Base-by-base conservation (phyloP, 192 early-diverging fungal genomes). In the Geranomyces variabilis region DNA sequence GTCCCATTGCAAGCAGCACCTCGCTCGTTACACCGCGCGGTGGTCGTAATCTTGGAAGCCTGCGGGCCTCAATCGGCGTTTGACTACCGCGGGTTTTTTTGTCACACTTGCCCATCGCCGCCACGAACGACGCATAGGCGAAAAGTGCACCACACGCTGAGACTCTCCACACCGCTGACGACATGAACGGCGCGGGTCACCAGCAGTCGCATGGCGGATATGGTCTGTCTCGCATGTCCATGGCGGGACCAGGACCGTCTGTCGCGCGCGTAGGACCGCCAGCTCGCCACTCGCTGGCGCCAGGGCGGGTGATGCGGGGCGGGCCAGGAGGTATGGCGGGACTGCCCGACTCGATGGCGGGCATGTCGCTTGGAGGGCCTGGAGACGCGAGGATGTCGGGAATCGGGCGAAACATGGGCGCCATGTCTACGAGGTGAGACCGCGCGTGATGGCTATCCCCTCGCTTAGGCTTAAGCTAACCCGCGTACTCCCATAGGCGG, bases 401-500 rank as follows among this genome's bases (percentile, higher is more conserved):
- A 34, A 67, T 59, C 41, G 64, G 72, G 30, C 48, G 72, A 46
- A 67, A n/a, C 10, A 59, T 74, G 72, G 72, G 72, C 8, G 13
- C 22, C 0, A 47, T 74, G 29, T 66, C 72, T 10, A 67, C 62
- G 62, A 41, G 36, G 36, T 41, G 36, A 41, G 36, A 7, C 10
- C 36, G n/a, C n/a, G n/a, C n/a, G n/a, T n/a, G n/a, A n/a, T n/a
- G n/a, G n/a, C n/a, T n/a, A n/a, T n/a, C n/a, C n/a, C n/a, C n/a
- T n/a, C n/a, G n/a, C n/a, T n/a, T n/a, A n/a, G n/a, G n/a, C n/a
- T n/a, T 71, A 30, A 13, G 58, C 17, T 0, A 3, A 36, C 14
- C 17, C 1, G 58, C 34, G n/a, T n/a, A n/a, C n/a, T n/a, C 36
- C 1, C 41, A 29, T 59, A 71, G 75, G 36, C 59, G 75, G 9